These are phyloP conservation scores for Cryptococcus hybrid DNA, from an alignment of 1,284 basidiomycete species.

Conservation along the genomic window DNA sequence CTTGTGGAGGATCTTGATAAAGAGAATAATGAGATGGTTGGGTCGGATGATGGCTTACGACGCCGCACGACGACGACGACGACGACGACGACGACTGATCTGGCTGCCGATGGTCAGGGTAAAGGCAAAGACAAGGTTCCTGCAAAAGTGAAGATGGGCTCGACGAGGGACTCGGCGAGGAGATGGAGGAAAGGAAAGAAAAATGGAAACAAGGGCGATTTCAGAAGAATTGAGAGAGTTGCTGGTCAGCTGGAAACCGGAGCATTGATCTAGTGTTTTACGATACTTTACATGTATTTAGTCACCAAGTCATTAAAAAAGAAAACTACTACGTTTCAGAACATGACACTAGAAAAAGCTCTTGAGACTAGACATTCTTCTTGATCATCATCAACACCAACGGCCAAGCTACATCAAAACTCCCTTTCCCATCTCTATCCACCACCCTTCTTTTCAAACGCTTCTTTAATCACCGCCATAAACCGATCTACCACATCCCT, in stretches of 20 bases:
- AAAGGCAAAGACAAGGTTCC: neutral
- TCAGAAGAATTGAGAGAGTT: conserved; percentile 17
- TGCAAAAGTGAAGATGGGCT: neutral
- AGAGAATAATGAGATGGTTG: conserved; percentile 9
- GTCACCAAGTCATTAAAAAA: no score
- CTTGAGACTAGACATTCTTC: neutral
- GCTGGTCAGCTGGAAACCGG: conserved; percentile 14
- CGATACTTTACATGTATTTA: no score
- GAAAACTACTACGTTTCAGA: no score
- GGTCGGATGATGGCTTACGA: neutral
- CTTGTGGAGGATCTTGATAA: conserved; percentile 81
- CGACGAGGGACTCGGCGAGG: neutral
- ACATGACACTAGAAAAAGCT: no score
- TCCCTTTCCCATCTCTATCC: neutral
- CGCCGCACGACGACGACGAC: neutral
- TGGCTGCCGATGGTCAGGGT: neutral
- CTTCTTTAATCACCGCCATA: conserved; percentile 56
- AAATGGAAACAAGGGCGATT: conserved; percentile 10
- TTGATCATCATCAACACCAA: conserved; percentile 61
- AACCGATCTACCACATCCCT: conserved; percentile 63
- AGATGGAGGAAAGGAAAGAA: neutral
- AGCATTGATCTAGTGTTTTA: neutral
- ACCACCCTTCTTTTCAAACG: conserved; percentile 45
- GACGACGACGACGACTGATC: neutral
- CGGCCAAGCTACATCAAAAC: conserved; percentile 68